A percentile compares a stretch with the other conserved stretches of the same genome.
Conservation (phyloP, 2,329 filamentous ascomycete genomes). For the Blastomyces emzantsi region DNA sequence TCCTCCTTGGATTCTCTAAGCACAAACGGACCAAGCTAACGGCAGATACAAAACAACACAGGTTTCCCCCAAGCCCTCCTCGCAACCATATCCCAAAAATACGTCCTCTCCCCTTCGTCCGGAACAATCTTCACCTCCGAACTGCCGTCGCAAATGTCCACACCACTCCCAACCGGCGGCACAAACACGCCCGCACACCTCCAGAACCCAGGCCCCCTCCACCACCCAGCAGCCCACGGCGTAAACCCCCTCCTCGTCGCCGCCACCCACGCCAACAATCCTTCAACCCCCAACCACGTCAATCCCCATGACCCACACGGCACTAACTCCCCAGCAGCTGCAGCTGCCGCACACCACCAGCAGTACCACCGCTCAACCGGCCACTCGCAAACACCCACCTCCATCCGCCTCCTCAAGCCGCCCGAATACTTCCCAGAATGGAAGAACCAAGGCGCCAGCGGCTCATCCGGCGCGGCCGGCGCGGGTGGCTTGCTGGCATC, state of each 20-base stretch:
- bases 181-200: conserved; percentile 65
- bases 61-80: conserved; percentile 87
- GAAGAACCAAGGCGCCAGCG: conserved; percentile 55
- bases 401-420: conserved; percentile 66
- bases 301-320: conserved; percentile 25
- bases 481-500: not conserved
- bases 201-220: conserved; percentile 42
- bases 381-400: conserved; percentile 69
- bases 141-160: conserved; percentile 86
- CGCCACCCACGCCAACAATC: conserved; percentile 53
- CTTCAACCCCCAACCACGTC: conserved; percentile 31
- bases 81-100: conserved; percentile 67
- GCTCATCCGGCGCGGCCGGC: not conserved
- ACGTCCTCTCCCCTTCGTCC: conserved; percentile 82
- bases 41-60: conserved; percentile 31
- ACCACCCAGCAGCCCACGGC: conserved; percentile 49
- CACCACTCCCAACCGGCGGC: conserved; percentile 78
- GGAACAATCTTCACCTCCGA: conserved; percentile 97
- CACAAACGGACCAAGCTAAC: not conserved
- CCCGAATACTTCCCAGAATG: conserved; percentile 86
- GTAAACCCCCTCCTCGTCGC: conserved; percentile 90
- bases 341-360: conserved; percentile 20
- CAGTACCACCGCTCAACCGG: conserved; percentile 49
- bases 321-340: conserved; percentile 18
- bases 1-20: not conserved